Base-by-base conservation (phyloP, 352 stramenopile species). In the Elongisporangium anandrum region DNA sequence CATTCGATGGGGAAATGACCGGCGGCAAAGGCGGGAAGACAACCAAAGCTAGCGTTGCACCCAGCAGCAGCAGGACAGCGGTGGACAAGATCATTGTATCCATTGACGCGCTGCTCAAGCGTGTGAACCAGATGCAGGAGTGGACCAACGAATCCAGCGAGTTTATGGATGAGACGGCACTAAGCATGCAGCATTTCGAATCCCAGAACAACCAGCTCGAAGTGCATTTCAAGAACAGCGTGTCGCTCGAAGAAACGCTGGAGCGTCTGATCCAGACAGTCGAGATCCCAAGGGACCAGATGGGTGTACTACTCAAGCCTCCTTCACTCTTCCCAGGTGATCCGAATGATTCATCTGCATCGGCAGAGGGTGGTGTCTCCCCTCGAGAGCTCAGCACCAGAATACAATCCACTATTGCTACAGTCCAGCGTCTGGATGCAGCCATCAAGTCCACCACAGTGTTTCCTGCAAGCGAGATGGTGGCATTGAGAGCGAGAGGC, bases 141-240 rank as follows among this genome's bases (percentile, higher is more conserved):
- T 92, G 82, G 82, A 90, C 79, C 13, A 72, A 81, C 57, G 79
- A 88, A 16, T 83, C 77, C 4, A 68, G 79, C 48, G 75, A 87
- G 26, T 73, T 72, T 17, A 68, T 92, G 2, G 77, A 75, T 1
- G 65, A 84, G 20, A 88, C 77, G 1, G 87, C 83, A 2, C 69
- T 72, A 24, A 86, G 79, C 59, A 90, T 92, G 79, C 57, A 79
- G 24, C 83, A 92, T 56, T 92, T 92, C 24, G 83, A 92, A 58
- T 69, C 80, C 19, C 70, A 87, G 50, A 92, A 92, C 56, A 92
- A 89, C 57, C 79, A 92, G 24, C 64, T 92, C 39, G 83, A 92
- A 57, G 69, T 92, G 54, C 72, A 90, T 54, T 92, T 90, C 64
- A 88, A 88, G 59, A 92, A 92, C 71, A 87, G 68, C 41, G 80